Base-by-base conservation (phyloP, 2,329 filamentous ascomycete genomes). In the Sarocladium brachiariae region DNA sequence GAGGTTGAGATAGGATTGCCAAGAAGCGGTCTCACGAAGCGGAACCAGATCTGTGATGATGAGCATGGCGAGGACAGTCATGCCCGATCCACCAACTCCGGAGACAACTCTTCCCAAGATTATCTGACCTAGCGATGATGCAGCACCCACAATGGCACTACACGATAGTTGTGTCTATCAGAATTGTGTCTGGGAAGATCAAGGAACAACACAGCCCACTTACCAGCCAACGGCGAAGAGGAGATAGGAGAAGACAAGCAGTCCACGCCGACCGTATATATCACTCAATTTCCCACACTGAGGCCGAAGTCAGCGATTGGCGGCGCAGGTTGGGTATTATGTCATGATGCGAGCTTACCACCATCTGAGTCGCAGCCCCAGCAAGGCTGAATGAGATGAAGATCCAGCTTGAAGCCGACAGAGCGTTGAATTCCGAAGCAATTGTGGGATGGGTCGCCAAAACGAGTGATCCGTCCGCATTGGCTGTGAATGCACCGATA, bases 1-100 rank as follows among this genome's bases (percentile, higher is more conserved):
- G 54, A 90, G 77, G 63, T 90, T 91, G 59, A 89, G 73, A 53
- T 73, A 72, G 1, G 86, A 86, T 63, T 90, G 87, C 82, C 84
- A 91, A 9, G 84, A 72, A 2, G 86, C 87, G 51, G 86, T 72
- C 49, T 88, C 79, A 16, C 84, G 73, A 34, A 90, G 68, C 0
- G 84, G 77, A 3, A 91, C 78, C 16, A 89, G 74, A 62, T 91
- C 87, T 54, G 62, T 63, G 56, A 90, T 45, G 39, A 45, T 45
- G 21, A 45, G 39, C 39, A 45, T 45, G 21, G 39, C 39, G 9
- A 45, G 23, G 39, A 45, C 23, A 6, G 39, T 45, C 21, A 45
- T 11, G n/a, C 39, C 24, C 10, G 39, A 45, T 13, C 39, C 39
- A 10, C 39, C 39, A 11, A 16, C 24, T 4, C 39, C 39, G 4